Base-by-base conservation (phyloP, 2,329 filamentous ascomycete genomes). In the Calonectria henricotiae region DNA sequence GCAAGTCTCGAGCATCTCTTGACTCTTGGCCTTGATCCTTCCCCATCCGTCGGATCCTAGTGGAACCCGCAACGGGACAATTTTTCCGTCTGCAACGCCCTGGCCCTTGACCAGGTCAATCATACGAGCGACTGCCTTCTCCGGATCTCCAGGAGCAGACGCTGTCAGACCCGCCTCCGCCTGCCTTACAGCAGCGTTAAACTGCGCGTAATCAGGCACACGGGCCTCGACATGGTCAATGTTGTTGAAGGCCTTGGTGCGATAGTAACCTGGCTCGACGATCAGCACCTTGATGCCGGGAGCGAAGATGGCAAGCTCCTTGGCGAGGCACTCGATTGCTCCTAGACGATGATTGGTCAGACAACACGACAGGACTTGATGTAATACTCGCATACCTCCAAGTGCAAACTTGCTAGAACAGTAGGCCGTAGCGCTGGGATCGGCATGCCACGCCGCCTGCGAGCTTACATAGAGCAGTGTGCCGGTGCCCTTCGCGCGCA, bases 61-160 rank as follows among this genome's bases (percentile, higher is more conserved):
- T 0, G 88, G 83, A 15, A 87, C 83, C 35, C 88, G 80, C 8
- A 90, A 73, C 4, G 88, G 89, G 2, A 82, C 35, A 0, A 49
- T 63, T 51, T 68, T 81, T 0, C 80, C 81, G 2, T 71, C 74
- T 1, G 73, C 80, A n/a, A 79, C 64, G 0, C 80, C 80, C 4
- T 86, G 86, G 15, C 88, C 83, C 13, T 86, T 82, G 1, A 86
- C 88, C 17, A 90, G 75, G 63, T 90, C 86, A 73, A 89, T 88
- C 80, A 89, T 88, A 0, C 83, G 83, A 25, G 83, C 79, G 1
- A 85, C 86, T 3, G 82, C 87, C 75, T 89, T 87, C 0, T 73
- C 71, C 3, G 87, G 85, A 69, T 90, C 87, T 3, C 88, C 87
- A 1, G 84, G 83, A 62, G 88, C 84, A 63, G 86, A 79, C 0